Evolutionary conservation across 1,139 yeast genomes (phyloP), one percentile per base, ranked within the genome.

Genomic region (Hyphopichia burtonii): DNA sequence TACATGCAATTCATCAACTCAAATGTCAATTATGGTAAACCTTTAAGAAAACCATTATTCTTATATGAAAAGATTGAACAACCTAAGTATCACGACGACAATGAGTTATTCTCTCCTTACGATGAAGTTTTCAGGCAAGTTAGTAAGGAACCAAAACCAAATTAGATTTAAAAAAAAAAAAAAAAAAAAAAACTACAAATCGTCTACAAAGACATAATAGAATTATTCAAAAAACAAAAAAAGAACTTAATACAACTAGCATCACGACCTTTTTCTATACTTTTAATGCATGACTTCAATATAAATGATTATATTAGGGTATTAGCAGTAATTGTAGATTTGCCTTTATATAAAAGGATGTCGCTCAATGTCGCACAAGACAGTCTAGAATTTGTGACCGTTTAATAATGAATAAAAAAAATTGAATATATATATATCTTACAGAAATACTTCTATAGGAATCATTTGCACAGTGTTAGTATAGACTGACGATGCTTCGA

Each of bases 11-110:
- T 38, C n/a, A 23, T 33, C 28, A 38, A 34, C 30, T 16, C 38
- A 18, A 25, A 18, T 22, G 37, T 38, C 10, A 14, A 38, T 4
- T 38, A 18, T 20, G 50, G 59, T 9, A 50, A 47, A 37, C 67
- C 71, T 4, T 51, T 65, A 34, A 55, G 66, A 41, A 62, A 59
- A 44, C 53, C 64, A 4, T 55, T 64, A 35, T 66, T 51, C 44
- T 69, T 63, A 39, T 65, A 50, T 43, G 68, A 61, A 41, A 52
- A 58, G 31, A 48, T 51, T 40, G 66, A 60, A 36, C 41, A 38
- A 19, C 41, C 41, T 15, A 25, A 27, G 15, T 34, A 38, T 15
- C 41, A 38, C 19, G 41, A 32, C 14, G 23, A 37, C 12, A 31
- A 23, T 18, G 40, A 23, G 17, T 28, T 19, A 15, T 37, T 37